Evolutionary conservation across 208 protist genomes (phyloP).

Genomic region (Trichomonas gallinae): DNA sequence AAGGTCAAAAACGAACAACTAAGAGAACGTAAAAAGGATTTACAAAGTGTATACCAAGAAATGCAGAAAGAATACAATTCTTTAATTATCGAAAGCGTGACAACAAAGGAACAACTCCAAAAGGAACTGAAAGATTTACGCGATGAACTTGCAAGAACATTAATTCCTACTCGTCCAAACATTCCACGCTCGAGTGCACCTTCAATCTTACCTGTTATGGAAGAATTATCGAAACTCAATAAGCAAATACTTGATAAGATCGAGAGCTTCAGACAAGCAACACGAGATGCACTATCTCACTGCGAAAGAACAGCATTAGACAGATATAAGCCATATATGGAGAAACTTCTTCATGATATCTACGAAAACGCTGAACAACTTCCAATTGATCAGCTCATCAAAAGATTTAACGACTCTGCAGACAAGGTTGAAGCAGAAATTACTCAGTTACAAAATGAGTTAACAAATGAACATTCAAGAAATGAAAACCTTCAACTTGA

Average conservation of each 20-base stretch:
- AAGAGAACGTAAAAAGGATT: not conserved
- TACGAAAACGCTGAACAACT: not conserved
- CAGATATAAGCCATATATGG: not conserved
- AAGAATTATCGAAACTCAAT: not conserved
- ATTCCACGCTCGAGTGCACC: not conserved
- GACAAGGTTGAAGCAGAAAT: not conserved
- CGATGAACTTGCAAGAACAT: not conserved
- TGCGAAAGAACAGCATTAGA: not conserved
- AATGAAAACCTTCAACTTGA: constrained; percentile 15
- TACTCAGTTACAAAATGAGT: not conserved
- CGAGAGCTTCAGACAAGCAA: not conserved
- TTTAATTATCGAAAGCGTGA: not conserved
- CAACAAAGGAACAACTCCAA: not conserved
- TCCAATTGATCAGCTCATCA: not conserved
- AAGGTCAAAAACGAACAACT: not conserved
- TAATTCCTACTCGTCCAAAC: not conserved
- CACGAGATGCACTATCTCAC: not conserved
- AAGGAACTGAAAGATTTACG: not conserved
- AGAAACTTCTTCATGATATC: not conserved
- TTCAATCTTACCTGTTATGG: not conserved
- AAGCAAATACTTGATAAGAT: not conserved
- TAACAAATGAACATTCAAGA: not conserved
- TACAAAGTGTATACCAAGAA: not conserved
- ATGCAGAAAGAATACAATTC: not conserved
- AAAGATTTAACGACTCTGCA: not conserved